phyloP scores from a whole-genome alignment of 2,329 filamentous ascomycete genomes.

The Trichothecium sympodiale region DNA sequence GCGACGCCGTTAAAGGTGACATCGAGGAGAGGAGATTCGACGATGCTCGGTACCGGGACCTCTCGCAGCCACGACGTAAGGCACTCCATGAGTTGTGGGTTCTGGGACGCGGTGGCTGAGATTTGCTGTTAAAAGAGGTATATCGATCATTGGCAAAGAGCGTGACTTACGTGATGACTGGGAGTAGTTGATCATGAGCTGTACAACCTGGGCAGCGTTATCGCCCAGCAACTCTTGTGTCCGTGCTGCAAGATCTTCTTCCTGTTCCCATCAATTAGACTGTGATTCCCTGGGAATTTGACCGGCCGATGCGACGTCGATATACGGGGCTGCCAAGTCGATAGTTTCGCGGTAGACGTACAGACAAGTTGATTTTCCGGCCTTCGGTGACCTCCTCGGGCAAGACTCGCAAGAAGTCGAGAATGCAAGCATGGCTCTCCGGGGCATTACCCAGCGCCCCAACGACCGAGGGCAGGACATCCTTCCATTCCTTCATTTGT shows the following conservation, averaged over 20 bases:
- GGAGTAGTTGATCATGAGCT: constrained; percentile 79
- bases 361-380: constrained; percentile 97
- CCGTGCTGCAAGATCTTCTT: constrained; percentile 83
- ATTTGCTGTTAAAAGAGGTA: too few species aligned
- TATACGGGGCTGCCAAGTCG: constrained; percentile 24
- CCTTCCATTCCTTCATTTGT: constrained; percentile 92
- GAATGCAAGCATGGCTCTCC: constrained; percentile 71
- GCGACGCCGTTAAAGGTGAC: constrained; percentile 69
- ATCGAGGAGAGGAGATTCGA: constrained; percentile 75
- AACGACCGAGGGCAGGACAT: constrained; percentile 76
- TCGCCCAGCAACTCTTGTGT: constrained; percentile 84
- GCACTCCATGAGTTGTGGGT: constrained; percentile 86
- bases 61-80: constrained; percentile 95
- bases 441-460: constrained; percentile 65
- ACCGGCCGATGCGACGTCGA: constrained; percentile 23
- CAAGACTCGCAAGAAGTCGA: constrained; percentile 93
- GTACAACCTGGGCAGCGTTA: constrained; percentile 80
- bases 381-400: constrained; percentile 98
- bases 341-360: constrained; percentile 62
- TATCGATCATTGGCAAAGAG: too few species aligned
- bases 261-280: constrained; percentile 50
- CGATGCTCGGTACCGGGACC: constrained; percentile 72
- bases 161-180: constrained; percentile 82
- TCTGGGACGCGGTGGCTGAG: constrained; percentile 65
- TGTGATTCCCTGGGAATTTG: constrained; percentile 20